Evolutionary conservation across 495 filamentous ascomycete species (phyloP).

Genomic region (Tuber melanosporum): DNA sequence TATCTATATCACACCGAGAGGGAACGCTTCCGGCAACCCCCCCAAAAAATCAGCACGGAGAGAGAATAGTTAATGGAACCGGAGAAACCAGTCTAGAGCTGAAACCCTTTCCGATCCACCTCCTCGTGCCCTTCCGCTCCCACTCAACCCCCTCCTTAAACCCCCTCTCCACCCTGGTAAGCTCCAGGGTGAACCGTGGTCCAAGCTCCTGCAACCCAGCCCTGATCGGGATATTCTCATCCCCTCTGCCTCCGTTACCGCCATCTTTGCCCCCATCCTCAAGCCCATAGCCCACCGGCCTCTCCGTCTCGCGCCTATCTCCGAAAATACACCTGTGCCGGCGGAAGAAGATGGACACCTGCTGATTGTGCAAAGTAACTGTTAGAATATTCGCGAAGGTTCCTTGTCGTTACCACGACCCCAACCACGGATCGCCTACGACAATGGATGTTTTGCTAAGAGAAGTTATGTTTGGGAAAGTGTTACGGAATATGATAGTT

Average conservation of each 20-base stretch:
- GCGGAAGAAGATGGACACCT: conserved; percentile 90
- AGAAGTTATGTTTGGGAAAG: too few relatives aligned
- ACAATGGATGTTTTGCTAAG: too few relatives aligned
- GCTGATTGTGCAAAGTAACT: conserved; percentile 91
- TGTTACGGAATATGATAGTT: too few relatives aligned
- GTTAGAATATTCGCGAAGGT: too few relatives aligned
- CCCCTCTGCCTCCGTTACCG: conserved; percentile 70
- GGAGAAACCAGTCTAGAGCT: conserved; percentile 52
- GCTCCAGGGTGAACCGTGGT: conserved; percentile 76
- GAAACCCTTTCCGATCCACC: conserved; percentile 86
- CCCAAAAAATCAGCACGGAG: neutral
- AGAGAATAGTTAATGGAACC: neutral
- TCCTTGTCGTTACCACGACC: too few relatives aligned
- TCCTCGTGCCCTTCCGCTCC: conserved; percentile 92
- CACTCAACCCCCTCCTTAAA: conserved; percentile 66
- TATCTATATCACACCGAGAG: neutral
- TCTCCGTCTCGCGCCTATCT: conserved; percentile 76
- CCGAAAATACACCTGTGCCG: conserved; percentile 88
- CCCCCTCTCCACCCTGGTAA: conserved; percentile 84
- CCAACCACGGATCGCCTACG: too few relatives aligned
- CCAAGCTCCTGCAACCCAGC: conserved; percentile 81
- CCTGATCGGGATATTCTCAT: conserved; percentile 71
- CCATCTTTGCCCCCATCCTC: conserved; percentile 54
- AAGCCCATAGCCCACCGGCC: conserved; percentile 55
- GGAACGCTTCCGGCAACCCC: neutral